Conservation (phyloP, 495 filamentous ascomycete species). For the Astrocystis sublimbata region DNA sequence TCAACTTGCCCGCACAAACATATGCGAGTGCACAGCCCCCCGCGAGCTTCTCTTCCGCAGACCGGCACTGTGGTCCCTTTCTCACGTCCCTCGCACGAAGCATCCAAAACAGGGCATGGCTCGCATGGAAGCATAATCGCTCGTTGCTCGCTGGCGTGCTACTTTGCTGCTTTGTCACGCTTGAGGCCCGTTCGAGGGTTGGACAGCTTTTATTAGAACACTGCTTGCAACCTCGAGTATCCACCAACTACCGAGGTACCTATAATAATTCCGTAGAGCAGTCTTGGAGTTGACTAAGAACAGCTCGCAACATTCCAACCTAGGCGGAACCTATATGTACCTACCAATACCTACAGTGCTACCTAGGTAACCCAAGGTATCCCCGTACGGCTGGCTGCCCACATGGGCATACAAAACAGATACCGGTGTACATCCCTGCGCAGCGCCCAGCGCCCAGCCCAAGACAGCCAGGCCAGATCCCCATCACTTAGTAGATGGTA, state of each 20-base stretch:
- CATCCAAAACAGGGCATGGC: slow-evolving; percentile 7
- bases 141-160: neutral
- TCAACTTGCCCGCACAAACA: neutral
- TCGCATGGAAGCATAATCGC: neutral
- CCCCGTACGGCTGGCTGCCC: too few relatives aligned
- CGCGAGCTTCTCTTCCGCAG: neutral
- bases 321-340: too few relatives aligned
- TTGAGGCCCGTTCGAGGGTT: neutral
- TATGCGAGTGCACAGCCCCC: slow-evolving; percentile 7
- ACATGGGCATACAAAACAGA: neutral
- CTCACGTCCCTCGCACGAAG: neutral
- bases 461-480: neutral
- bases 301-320: too few relatives aligned
- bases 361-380: too few relatives aligned
- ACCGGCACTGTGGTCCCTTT: neutral
- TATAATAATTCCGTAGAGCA: too few relatives aligned
- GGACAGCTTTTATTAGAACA: neutral
- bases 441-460: neutral
- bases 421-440: neutral
- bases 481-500: too few relatives aligned
- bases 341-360: too few relatives aligned
- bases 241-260: neutral
- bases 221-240: neutral
- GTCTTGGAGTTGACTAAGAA: too few relatives aligned
- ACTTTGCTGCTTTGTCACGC: neutral